Evolutionary conservation across 2,329 filamentous ascomycete species (phyloP), one percentile per base, ranked within the genome.

Genomic region (Colletotrichum navitas): DNA sequence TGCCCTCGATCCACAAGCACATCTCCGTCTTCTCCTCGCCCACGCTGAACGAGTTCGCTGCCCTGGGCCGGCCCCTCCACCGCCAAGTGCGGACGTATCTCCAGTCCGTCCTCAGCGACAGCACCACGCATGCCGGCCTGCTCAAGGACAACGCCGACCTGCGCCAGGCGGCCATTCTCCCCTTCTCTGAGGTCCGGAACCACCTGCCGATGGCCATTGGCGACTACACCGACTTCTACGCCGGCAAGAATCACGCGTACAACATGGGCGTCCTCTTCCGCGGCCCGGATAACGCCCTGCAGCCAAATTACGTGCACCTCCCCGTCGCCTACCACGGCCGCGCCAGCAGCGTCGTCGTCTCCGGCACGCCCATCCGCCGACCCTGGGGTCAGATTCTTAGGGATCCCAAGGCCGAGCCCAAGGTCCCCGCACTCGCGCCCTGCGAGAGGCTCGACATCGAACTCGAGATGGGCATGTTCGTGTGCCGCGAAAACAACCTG

Each of bases 151-250:
- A 84, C 51, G 74, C 78, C 16, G 69, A 72, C 1, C 78, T 84
- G 0, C 77, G 76, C 51, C 66, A 76, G 11, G 47, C 71, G 1
- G 79, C 78, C 8, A 66, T 82, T 18, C 8, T 83, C 5, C 76
- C 76, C 8, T 67, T 77, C 1, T 58, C 79, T 39, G 86, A 87
- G 5, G 87, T 91, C n/a, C 87, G 84, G 72, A 91, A 87, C 76
- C 93, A 95, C 74, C 76, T 95, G 1, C 93, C 93, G 1, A 89
- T 96, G 85, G 84, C 88, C 47, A 93, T 95, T 76, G 92, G 93
- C 41, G 93, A 95, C 78, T 95, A 95, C 79, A 94, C 93, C 2
- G 93, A 96, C 78, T 96, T 95, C 82, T 96, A 93, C 78, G 93
- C 92, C 18, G 93, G 93, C 60, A 83, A 91, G 76, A 91, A 95